Percentiles rank a stretch among this genome's conserved stretches.
Evolutionary conservation across 2,329 filamentous ascomycete genomes (phyloP).

Genomic region (Domatiomyces catenatus): DNA sequence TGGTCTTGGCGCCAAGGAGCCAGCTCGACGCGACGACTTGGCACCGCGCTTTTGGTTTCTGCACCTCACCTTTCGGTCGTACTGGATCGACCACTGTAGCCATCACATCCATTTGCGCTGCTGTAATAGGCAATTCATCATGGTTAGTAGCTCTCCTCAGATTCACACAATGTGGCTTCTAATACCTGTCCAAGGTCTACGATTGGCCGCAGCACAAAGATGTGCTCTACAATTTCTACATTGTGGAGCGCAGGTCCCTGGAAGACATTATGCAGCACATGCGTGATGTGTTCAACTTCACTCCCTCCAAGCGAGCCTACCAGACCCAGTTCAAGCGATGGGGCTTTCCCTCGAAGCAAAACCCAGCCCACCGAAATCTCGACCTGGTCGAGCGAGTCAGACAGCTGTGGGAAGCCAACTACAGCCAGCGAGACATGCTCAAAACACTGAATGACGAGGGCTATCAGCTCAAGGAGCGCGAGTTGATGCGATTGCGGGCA

Average conservation of each 20-base stretch:
- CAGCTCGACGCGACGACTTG: background rate
- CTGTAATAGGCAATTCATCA: background rate
- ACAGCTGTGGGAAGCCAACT: conserved; percentile 64
- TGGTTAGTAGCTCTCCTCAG: background rate
- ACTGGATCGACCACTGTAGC: background rate
- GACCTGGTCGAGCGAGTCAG: conserved; percentile 53
- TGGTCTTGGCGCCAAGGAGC: background rate
- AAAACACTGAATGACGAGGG: conserved; percentile 55
- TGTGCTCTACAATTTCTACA: conserved; percentile 56
- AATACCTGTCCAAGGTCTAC: conserved; percentile 30
- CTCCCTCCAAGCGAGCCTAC: conserved; percentile 61
- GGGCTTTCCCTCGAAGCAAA: conserved; percentile 63
- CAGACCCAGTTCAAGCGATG: conserved; percentile 64
- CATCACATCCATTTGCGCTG: background rate
- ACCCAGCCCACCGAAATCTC: conserved; percentile 54
- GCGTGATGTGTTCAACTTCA: conserved; percentile 48
- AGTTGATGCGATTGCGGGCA: conserved; percentile 52
- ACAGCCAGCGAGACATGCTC: conserved; percentile 56
- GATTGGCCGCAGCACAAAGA: conserved; percentile 53
- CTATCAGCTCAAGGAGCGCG: conserved; percentile 54
- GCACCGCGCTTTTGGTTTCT: background rate
- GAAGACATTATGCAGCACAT: conserved; percentile 63
- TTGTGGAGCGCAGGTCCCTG: conserved; percentile 56
- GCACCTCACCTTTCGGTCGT: background rate
- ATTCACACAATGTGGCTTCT: background rate